A percentile compares a stretch with the other conserved stretches of the same genome.
phyloP scores from a whole-genome alignment of 164 flowering plant species.

The Aristolochia contorta region DNA sequence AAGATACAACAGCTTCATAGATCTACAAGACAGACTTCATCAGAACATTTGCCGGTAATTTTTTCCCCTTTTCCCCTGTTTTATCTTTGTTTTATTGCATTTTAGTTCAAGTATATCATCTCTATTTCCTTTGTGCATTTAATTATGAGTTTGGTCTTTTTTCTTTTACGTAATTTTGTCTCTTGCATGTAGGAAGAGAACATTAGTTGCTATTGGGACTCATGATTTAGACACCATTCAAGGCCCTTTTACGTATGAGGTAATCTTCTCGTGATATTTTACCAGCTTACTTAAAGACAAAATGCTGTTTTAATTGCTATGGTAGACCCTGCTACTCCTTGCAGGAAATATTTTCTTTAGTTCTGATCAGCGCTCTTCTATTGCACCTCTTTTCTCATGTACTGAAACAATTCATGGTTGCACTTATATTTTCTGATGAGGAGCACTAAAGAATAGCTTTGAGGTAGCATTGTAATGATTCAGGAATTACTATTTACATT shows the following conservation, averaged over 20 bases:
- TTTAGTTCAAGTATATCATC: background rate
- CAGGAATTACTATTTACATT: no score
- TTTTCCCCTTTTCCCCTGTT: background rate
- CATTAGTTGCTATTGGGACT: constrained; percentile 94
- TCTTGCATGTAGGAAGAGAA: constrained; percentile 50
- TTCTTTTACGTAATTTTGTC: background rate
- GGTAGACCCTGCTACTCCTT: no score
- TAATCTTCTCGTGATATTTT: constrained; percentile 9
- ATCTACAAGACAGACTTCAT: constrained; percentile 94
- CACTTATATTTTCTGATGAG: no score
- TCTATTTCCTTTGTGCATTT: background rate
- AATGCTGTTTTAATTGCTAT: no score
- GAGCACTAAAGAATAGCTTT: no score
- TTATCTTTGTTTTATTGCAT: background rate
- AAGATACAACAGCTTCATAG: constrained; percentile 88
- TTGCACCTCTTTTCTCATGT: no score
- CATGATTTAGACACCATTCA: constrained; percentile 91
- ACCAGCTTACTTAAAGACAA: no score
- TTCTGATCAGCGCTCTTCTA: no score
- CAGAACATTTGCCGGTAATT: constrained; percentile 90
- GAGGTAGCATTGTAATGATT: no score
- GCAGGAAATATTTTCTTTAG: no score
- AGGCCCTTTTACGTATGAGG: constrained; percentile 97
- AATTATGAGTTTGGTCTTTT: no score
- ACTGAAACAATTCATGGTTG: no score